Evolutionary conservation across 2,329 filamentous ascomycete species (phyloP), one percentile per base, ranked within the genome.

Genomic region (Xylaria sp.): DNA sequence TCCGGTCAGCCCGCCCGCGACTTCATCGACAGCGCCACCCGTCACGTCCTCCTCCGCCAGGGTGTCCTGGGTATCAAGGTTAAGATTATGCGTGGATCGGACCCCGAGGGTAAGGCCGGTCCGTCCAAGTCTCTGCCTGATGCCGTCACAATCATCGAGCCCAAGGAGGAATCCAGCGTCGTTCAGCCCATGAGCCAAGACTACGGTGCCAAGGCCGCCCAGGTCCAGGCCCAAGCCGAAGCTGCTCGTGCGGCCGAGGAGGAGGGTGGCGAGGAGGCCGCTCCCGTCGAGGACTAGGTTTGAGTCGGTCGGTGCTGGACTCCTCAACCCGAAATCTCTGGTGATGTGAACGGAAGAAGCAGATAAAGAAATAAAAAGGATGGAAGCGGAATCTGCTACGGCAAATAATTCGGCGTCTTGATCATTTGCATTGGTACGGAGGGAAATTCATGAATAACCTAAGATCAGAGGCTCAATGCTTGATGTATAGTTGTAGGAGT

Each of bases 61-160:
- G 96, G 96, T 92, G 96, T 99, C 75, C 89, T 99, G 75, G 96
- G 96, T 87, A 99, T 99, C 88, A 99, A 99, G 91, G 96, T 99
- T 85, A 99, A 99, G 94, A 99, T 99, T 87, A 99, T 99, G 96
- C 94, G 96, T 83, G 96, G 96, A 82, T 96, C 93, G 78, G 96
- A 99, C 88, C 96, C 96, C 83, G 94, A 98, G 86, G 96, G 96
- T 90, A 99, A 99, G 91, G 90, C 93, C 79, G 94, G 96, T 77
- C 94, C 95, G 78, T 93, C 94, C 86, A 97, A 98, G 90, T 90
- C 94, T 76, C 93, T 99, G 74, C 96, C 96, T 77, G 96, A 99
- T 84, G 93, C 94, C 82, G 96, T 99, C 84, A 98, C 95, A 83
- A 96, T 99, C 86, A 97, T 98, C 85, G 96, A 99, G 89, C 96